Evolutionary conservation across 345 rosid species (phyloP).

Genomic region (Nephelium lappaceum): DNA sequence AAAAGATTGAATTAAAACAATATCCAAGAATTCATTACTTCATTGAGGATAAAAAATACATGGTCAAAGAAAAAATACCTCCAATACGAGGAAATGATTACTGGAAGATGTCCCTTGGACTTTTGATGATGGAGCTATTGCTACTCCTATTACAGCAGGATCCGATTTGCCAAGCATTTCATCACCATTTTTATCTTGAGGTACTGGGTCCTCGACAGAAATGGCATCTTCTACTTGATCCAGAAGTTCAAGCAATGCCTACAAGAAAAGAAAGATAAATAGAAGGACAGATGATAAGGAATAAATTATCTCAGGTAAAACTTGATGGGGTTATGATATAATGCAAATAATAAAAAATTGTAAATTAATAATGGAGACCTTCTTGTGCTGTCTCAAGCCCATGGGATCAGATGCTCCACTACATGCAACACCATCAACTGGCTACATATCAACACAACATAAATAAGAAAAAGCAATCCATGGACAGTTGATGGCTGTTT

Average conservation of each 20-base stretch:
- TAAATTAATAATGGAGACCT: constrained; percentile 44
- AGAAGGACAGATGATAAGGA: neutral
- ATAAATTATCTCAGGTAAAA: constrained; percentile 4
- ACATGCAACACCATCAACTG: constrained; percentile 40
- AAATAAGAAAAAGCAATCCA: neutral
- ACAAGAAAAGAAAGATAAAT: constrained; percentile 22
- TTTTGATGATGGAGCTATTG: constrained; percentile 25
- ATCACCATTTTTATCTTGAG: constrained; percentile 34
- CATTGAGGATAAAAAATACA: constrained; percentile 5
- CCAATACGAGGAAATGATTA: constrained; percentile 77
- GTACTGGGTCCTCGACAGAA: constrained; percentile 60
- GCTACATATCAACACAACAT: constrained; percentile 40
- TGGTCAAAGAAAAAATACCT: constrained; percentile 46
- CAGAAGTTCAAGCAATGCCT: constrained; percentile 89
- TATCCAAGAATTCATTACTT: constrained; percentile 7
- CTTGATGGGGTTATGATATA: neutral
- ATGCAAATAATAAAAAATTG: neutral
- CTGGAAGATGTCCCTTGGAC: constrained; percentile 33
- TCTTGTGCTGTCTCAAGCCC: constrained; percentile 67
- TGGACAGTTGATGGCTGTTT: neutral
- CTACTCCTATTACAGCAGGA: constrained; percentile 28
- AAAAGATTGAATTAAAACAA: constrained; percentile 17
- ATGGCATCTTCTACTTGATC: constrained; percentile 96
- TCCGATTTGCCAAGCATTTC: constrained; percentile 23
- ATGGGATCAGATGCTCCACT: constrained; percentile 44